Conservation (phyloP, 306 rosid genomes). For the Aeschynomene evenia region DNA sequence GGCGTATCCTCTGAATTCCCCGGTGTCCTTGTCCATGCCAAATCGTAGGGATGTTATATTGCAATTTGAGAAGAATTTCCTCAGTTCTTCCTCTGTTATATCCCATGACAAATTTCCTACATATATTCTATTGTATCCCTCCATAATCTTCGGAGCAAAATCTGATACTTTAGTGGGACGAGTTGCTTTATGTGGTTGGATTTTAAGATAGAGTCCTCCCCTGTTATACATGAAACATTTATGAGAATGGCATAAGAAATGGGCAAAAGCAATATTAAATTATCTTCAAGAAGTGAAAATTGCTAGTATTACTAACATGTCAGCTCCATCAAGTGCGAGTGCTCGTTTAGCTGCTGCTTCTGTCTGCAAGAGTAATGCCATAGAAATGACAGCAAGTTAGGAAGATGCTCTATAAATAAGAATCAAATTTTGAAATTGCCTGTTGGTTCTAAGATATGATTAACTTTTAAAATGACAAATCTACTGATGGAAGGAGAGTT, state of each 20-base stretch:
- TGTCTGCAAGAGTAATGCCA: slow-evolving; percentile 54
- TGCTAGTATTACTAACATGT: slow-evolving; percentile 66
- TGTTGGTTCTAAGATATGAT: background rate
- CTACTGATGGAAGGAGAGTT: background rate
- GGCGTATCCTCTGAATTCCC: slow-evolving; percentile 81
- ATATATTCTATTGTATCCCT: slow-evolving; percentile 89
- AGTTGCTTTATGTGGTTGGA: slow-evolving; percentile 63
- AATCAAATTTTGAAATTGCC: background rate
- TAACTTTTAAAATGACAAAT: background rate
- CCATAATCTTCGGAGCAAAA: slow-evolving; percentile 68
- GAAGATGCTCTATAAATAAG: background rate
- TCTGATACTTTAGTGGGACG: slow-evolving; percentile 52
- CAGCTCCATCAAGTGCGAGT: slow-evolving; percentile 86
- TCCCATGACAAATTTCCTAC: slow-evolving; percentile 91
- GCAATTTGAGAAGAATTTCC: slow-evolving; percentile 61
- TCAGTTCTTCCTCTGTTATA: slow-evolving; percentile 70
- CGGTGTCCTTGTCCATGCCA: slow-evolving; percentile 84
- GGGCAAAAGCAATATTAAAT: background rate
- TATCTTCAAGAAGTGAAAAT: background rate
- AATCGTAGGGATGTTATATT: slow-evolving; percentile 58
- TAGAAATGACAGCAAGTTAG: slow-evolving; percentile 13
- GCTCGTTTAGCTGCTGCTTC: slow-evolving; percentile 94
- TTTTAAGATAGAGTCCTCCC: slow-evolving; percentile 87
- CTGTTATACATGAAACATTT: slow-evolving; percentile 44
- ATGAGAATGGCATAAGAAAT: slow-evolving; percentile 26